Evolutionary conservation across 768 basidiomycete species (phyloP), one percentile per base, ranked within the genome.

Genomic region (Boletus pseudo-olivaceus): DNA sequence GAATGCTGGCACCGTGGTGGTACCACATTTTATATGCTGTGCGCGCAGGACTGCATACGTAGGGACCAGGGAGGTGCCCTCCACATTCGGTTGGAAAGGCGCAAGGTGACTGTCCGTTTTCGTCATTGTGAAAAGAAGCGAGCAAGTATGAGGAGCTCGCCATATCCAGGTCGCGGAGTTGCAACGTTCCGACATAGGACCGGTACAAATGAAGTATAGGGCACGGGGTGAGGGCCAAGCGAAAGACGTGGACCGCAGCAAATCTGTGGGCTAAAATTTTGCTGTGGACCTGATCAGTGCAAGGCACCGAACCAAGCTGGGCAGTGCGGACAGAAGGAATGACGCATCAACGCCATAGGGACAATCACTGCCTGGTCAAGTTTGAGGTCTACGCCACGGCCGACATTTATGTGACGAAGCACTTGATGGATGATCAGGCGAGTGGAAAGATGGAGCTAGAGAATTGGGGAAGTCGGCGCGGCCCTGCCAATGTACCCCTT

Each of bases 141-240:
- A 49, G 54, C 58, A 54, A 47, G 51, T 49, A 59, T 55, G 67
- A 67, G 48, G 51, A 66, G 39, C 47, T 57, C 58, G 32, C 67
- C 60, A 62, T 60, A 69, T 65, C 37, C 32, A 60, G 64, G 2
- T 65, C 67, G 67, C 67, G 67, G 67, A 67, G 67, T 67, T 63
- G 59, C 1, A 68, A 67, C 55, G 47, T 19, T 40, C 33, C 48
- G 37, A 39, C 51, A 47, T 38, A n/a, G 41, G 46, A 48, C 37
- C 17, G 3, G 43, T 26, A 30, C 37, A 33, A 49, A 48, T 54
- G 27, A 29, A 33, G 47, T 19, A 26, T 12, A 50, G 56, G 54
- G 52, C 60, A 56, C 38, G 51, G 51, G 54, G 49, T 12, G 38
- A 35, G 30, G 43, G 33, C 35, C 6, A 20, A 29, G 43, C n/a